Evolutionary conservation across 2,329 filamentous ascomycete species (phyloP), one percentile per base, ranked within the genome.

Genomic region (Aspergillus sp.): DNA sequence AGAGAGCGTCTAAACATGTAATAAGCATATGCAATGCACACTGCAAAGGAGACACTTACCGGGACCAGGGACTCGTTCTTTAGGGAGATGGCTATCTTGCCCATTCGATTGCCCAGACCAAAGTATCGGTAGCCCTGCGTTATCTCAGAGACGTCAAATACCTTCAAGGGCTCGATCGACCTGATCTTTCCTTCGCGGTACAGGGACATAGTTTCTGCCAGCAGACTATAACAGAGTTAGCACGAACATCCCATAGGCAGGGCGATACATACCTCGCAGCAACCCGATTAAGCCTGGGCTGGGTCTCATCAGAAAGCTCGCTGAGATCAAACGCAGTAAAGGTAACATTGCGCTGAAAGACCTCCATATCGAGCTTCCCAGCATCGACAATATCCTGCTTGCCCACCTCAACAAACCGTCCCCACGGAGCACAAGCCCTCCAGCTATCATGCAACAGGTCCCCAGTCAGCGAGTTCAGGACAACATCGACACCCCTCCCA

Each of bases 371-470:
- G 2, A 37, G 12, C 12, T 37, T 37, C 3, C 33, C 33, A 37
- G 33, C 33, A 9, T 37, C 33, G 58, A 54, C 14, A 14, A 37
- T 37, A 37, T 52, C 52, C 33, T 54, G 19, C 19, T 62, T 62
- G 2, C 64, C 62, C 15, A 64, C 54, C 12, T 62, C 56, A 2
- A 63, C 40, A 12, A 63, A 61, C 7, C 61, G 54, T 31, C 60
- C 58, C 31, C 55, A 62, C 2, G 43, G 11, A 3, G 58, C 58
- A 19, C 48, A 37, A 0, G 33, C 33, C 4, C 33, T 1, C 33
- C 33, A 37, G 12, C 33, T 37, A 15, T 37, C 33, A 37, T 37
- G 33, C 14, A 37, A 9, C 14, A 37, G 33, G 33, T 37, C 33
- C 6, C 33, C 33, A 2, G 45, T 43, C 3, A 65, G 41, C 3